Evolutionary conservation across 257 asterid genomes (phyloP).

Genomic region (Primulina eburnea): DNA sequence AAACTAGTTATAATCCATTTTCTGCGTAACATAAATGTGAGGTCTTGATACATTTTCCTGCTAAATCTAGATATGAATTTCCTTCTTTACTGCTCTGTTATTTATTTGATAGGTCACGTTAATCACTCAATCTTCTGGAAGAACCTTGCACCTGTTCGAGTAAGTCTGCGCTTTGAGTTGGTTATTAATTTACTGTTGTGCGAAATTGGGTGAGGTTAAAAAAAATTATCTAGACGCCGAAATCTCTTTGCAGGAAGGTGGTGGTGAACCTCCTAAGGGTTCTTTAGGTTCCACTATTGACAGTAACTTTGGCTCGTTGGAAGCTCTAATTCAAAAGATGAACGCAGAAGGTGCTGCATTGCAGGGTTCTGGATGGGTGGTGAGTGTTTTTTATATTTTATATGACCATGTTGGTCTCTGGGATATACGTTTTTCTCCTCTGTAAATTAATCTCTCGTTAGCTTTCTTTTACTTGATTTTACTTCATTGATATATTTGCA

Average conservation of each 20-base stretch:
- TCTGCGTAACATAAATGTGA: neutral
- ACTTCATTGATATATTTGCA: slow-evolving; percentile 21
- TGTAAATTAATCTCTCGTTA: neutral
- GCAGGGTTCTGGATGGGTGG: slow-evolving; percentile 96
- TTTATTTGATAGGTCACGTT: slow-evolving; percentile 53
- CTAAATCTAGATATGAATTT: neutral
- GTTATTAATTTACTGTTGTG: neutral
- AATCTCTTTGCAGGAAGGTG: slow-evolving; percentile 57
- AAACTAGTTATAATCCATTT: neutral
- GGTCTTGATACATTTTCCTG: neutral
- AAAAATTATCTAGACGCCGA: neutral
- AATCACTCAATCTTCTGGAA: slow-evolving; percentile 90
- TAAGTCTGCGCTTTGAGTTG: slow-evolving; percentile 27
- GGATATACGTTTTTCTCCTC: neutral
- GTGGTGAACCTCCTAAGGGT: slow-evolving; percentile 78
- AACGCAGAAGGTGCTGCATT: slow-evolving; percentile 81
- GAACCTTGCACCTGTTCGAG: slow-evolving; percentile 66
- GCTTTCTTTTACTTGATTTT: neutral
- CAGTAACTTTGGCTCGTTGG: slow-evolving; percentile 61
- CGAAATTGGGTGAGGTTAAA: neutral
- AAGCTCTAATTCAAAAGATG: slow-evolving; percentile 60
- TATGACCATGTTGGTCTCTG: neutral
- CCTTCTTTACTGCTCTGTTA: neutral
- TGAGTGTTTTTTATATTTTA: slow-evolving; percentile 27
- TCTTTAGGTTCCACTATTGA: slow-evolving; percentile 67